Percentiles rank a stretch among this genome's conserved stretches.
Conservation (phyloP, 768 basidiomycete genomes). For the Tulasnella sp. region DNA sequence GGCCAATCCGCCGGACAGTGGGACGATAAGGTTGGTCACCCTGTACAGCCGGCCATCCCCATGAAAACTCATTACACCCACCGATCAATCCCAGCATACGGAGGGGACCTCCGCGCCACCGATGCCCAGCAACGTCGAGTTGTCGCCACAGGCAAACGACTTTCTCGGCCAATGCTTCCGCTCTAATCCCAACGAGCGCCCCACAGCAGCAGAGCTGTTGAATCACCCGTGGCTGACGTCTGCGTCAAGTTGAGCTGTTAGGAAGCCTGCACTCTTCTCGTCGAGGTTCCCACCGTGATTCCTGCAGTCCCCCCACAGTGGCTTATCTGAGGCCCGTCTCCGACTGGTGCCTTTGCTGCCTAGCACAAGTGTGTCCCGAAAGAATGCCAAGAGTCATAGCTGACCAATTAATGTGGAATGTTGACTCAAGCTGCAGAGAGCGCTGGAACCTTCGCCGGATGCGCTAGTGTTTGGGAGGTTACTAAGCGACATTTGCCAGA, state of each 20-base stretch:
- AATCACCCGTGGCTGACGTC: background rate
- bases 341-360: too few relatives aligned
- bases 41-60: background rate
- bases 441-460: background rate
- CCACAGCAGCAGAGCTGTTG: background rate
- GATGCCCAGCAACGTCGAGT: background rate
- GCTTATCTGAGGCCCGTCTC: background rate
- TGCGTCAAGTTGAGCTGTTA: background rate
- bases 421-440: background rate
- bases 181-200: background rate
- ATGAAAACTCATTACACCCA: background rate
- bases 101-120: background rate
- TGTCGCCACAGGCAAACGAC: background rate
- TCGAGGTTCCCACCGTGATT: background rate
- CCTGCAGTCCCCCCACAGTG: background rate
- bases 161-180: background rate
- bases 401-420: too few relatives aligned
- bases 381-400: too few relatives aligned
- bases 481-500: background rate
- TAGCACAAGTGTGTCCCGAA: too few relatives aligned
- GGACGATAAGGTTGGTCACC: constrained; percentile 75
- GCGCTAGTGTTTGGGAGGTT: background rate
- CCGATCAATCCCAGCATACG: background rate
- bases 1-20: constrained; percentile 98
- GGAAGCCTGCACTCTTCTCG: background rate